Conservation (phyloP, 441 rosid species). For the Erodium texanum region DNA sequence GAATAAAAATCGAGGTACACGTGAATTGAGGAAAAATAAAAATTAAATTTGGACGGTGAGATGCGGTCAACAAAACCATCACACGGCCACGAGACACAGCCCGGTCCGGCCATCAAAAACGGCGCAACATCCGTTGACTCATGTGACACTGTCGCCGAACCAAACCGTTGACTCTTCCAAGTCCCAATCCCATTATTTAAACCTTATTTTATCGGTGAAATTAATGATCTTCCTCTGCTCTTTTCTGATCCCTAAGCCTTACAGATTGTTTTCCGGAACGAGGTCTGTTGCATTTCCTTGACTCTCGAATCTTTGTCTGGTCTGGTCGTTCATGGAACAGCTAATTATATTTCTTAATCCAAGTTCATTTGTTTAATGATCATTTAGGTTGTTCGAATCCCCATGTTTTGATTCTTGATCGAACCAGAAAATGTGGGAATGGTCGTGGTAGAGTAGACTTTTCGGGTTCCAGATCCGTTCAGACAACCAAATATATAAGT, state of each 20-base stretch:
- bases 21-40: too few species aligned
- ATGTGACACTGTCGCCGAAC: not conserved
- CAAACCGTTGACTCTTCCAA: not conserved
- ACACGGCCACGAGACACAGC: too few species aligned
- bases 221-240: too few species aligned
- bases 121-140: not conserved
- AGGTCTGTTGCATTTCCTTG: slow-evolving; percentile 38
- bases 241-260: too few species aligned
- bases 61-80: too few species aligned
- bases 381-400: slow-evolving; percentile 18
- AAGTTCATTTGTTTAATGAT: not conserved
- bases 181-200: too few species aligned
- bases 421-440: not conserved
- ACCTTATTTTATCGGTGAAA: too few species aligned
- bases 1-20: too few species aligned
- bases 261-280: too few species aligned
- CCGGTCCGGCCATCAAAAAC: slow-evolving; percentile 5
- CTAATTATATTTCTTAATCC: not conserved
- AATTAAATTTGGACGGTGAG: too few species aligned
- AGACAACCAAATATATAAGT: too few species aligned
- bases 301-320: slow-evolving; percentile 74
- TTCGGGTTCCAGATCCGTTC: not conserved
- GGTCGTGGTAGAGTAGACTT: slow-evolving; percentile 20
- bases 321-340: not conserved
- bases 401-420: slow-evolving; percentile 9